Conservation (phyloP, 2,329 filamentous ascomycete genomes). For the Trichoderma sp. region DNA sequence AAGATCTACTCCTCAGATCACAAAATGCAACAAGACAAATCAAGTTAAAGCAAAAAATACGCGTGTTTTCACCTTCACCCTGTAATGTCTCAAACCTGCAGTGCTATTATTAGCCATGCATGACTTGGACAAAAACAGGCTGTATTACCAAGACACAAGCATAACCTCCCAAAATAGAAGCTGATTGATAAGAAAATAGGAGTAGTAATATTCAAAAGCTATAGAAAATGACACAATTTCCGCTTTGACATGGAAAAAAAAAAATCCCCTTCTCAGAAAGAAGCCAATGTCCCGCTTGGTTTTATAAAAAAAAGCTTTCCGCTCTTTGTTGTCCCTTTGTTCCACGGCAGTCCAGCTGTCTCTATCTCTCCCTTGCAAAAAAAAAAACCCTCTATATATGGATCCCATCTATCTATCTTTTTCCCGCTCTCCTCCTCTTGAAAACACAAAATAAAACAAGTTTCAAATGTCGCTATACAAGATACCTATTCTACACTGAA, state of each 20-base stretch:
- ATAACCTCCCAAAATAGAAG: not conserved
- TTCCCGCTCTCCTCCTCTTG: not conserved
- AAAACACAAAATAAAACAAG: not conserved
- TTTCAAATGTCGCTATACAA: slow-evolving; percentile 19
- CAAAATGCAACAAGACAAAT: not conserved
- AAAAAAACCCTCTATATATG: slow-evolving; percentile 9
- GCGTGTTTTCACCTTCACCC: not conserved
- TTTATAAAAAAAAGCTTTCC: not conserved
- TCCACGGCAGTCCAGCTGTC: slow-evolving; percentile 24
- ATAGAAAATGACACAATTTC: slow-evolving; percentile 4
- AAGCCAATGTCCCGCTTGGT: not conserved
- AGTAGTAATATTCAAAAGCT: not conserved
- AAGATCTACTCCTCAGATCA: not conserved
- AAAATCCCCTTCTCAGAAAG: not conserved
- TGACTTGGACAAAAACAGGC: not conserved
- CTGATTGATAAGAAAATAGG: not conserved
- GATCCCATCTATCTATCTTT: not conserved
- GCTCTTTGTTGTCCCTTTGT: not conserved
- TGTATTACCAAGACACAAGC: not conserved
- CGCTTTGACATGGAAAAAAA: not conserved
- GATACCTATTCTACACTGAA: slow-evolving; percentile 4
- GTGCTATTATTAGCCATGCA: slow-evolving; percentile 10
- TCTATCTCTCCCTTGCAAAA: not conserved
- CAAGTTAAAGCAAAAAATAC: not conserved
- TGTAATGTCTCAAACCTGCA: not conserved